Conservation (phyloP, 1,284 basidiomycete species). For the Fistulinella cinereoalba region DNA sequence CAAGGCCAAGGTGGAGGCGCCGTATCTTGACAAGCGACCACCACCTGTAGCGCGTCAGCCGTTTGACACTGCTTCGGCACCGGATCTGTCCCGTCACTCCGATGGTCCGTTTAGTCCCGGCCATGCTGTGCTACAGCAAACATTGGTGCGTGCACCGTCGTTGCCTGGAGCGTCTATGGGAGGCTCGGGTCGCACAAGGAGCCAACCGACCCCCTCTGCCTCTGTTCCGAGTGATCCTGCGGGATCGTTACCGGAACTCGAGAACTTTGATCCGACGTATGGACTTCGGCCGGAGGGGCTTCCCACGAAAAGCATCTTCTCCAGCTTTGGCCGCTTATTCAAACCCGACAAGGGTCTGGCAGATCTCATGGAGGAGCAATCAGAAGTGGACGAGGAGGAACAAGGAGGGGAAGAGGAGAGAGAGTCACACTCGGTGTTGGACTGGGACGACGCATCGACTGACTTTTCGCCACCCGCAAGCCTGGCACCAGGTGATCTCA, state of each 20-base stretch:
- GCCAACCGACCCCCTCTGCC: constrained; percentile 19
- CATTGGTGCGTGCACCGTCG: constrained; percentile 18
- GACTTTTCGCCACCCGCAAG: constrained; percentile 37
- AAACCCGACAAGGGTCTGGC: constrained; percentile 67
- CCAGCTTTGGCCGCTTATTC: constrained; percentile 71
- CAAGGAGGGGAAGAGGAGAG: constrained; percentile 45
- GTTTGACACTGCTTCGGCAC: constrained; percentile 29
- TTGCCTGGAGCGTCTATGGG: constrained; percentile 36
- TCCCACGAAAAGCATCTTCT: constrained; percentile 71
- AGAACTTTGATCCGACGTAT: constrained; percentile 94
- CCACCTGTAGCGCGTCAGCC: constrained; percentile 35
- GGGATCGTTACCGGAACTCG: constrained; percentile 69
- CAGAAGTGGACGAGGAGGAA: constrained; percentile 45
- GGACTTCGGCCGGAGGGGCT: constrained; percentile 92
- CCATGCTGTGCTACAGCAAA: constrained; percentile 8
- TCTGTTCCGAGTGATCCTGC: constrained; percentile 37
- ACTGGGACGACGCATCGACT: constrained; percentile 60
- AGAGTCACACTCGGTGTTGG: constrained; percentile 58
- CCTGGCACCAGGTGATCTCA: constrained; percentile 29
- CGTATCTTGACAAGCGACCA: constrained; percentile 59
- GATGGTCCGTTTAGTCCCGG: constrained; percentile 11
- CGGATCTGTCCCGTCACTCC: constrained; percentile 19
- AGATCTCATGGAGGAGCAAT: constrained; percentile 72
- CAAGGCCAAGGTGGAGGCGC: constrained; percentile 80
- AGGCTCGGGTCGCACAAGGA: constrained; percentile 30